phyloP scores from a whole-genome alignment of 2,329 filamentous ascomycete species.

The Pseudofabraea citricarpa region DNA sequence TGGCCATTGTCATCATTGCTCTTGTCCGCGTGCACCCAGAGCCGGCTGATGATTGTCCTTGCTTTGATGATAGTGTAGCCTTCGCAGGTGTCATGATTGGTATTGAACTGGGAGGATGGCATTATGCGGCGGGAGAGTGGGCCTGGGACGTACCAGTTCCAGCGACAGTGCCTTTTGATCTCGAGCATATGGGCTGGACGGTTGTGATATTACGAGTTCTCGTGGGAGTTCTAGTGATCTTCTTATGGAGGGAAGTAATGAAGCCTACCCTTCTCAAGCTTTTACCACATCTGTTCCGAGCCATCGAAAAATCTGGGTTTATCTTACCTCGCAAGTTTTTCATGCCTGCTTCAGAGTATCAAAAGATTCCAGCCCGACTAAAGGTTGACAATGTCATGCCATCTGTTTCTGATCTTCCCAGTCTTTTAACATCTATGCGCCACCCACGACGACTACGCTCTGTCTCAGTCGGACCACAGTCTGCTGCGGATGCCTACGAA shows the following conservation, averaged over 20 bases:
- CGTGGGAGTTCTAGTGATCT: conserved; percentile 77
- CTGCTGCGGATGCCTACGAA: conserved; percentile 93
- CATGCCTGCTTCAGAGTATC: conserved; percentile 84
- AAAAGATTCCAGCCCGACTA: conserved; percentile 69
- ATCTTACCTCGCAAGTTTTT: conserved; percentile 87
- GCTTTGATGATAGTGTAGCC: conserved; percentile 92
- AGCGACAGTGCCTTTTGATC: conserved; percentile 56
- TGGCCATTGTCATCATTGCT: conserved; percentile 63
- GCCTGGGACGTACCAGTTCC: conserved; percentile 48
- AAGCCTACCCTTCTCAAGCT: conserved; percentile 76
- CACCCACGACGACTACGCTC: conserved; percentile 73
- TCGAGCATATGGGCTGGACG: conserved; percentile 61
- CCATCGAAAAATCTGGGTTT: conserved; percentile 74
- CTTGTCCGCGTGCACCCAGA: conserved; percentile 90
- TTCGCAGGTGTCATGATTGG: conserved; percentile 91
- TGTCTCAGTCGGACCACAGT: conserved; percentile 89
- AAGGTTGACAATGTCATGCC: conserved; percentile 86
- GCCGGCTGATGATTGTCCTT: conserved; percentile 93
- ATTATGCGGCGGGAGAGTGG: conserved; percentile 46
- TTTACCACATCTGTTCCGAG: conserved; percentile 81
- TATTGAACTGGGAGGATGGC: conserved; percentile 78
- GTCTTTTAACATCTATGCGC: conserved; percentile 75
- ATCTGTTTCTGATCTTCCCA: conserved; percentile 79
- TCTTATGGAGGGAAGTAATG: conserved; percentile 84
- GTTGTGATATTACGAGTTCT: conserved; percentile 64